Evolutionary conservation across 768 basidiomycete genomes (phyloP).

Genomic region (Lactifluus volemus): DNA sequence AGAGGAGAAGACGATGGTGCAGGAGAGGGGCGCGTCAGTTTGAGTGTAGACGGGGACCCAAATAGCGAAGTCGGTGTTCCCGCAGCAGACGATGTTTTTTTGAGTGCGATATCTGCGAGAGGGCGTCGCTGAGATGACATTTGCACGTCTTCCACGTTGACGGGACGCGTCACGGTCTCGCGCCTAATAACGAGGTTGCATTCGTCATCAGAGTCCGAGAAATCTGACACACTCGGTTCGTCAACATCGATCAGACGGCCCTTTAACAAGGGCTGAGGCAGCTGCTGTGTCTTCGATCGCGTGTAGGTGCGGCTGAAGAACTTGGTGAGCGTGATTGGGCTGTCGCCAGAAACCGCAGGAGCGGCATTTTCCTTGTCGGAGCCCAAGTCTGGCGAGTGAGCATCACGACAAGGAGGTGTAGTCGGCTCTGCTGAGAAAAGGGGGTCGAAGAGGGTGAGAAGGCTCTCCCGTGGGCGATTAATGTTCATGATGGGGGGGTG

Average conservation of each 20-base stretch:
- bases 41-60: constrained; percentile 2
- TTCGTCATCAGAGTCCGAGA: constrained; percentile 1
- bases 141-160: not conserved
- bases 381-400: constrained; percentile 11
- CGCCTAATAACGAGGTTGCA: not conserved
- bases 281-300: constrained; percentile 5
- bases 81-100: not conserved
- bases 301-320: constrained; percentile 19
- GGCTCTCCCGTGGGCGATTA: constrained; percentile 15
- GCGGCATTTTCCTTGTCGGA: constrained; percentile 19
- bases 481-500: not conserved
- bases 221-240: not conserved
- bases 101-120: constrained; percentile 17
- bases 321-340: constrained; percentile 18
- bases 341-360: not conserved
- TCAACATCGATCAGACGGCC: constrained; percentile 15
- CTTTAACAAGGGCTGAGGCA: not conserved
- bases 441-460: constrained; percentile 19
- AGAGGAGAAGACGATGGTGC: constrained; percentile 22
- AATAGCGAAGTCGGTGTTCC: not conserved
- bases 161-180: not conserved
- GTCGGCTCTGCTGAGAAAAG: constrained; percentile 1
- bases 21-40: constrained; percentile 25
- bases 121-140: constrained; percentile 12
- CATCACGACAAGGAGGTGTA: not conserved